phyloP scores from a whole-genome alignment of 257 asterid genomes.

The Capsicum pubescens region DNA sequence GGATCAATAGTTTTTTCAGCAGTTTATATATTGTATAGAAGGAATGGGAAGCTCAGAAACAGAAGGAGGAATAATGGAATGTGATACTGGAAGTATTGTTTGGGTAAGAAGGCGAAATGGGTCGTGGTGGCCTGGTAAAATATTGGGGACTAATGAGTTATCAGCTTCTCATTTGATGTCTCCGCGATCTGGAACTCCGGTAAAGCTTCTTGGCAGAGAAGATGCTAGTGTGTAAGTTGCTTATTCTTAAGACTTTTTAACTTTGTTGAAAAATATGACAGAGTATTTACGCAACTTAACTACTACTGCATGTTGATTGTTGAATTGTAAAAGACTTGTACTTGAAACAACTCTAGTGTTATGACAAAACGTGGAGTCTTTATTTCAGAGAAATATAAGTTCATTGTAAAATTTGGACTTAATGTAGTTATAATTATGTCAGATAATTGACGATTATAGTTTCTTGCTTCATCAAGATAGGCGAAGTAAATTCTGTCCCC shows the following conservation, averaged over 20 bases:
- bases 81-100: constrained; percentile 94
- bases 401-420: not conserved
- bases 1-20: not conserved
- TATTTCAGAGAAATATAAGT: not conserved
- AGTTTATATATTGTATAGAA: constrained; percentile 8
- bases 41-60: constrained; percentile 84
- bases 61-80: constrained; percentile 63
- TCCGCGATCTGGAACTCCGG: constrained; percentile 99
- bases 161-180: constrained; percentile 82
- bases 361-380: constrained; percentile 2
- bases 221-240: constrained; percentile 97
- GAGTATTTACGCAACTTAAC: constrained; percentile 33
- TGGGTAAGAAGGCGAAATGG: constrained; percentile 99
- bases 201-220: constrained; percentile 98
- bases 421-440: not conserved
- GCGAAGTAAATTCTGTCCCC: constrained; percentile 6
- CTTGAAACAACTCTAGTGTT: not conserved
- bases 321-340: constrained; percentile 18
- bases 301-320: constrained; percentile 30
- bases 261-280: constrained; percentile 29
- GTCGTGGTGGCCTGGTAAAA: constrained; percentile 99
- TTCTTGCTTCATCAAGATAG: not conserved
- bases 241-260: constrained; percentile 14
- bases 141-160: constrained; percentile 87
- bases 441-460: not conserved